Evolutionary conservation across 257 asterid genomes (phyloP).

Genomic region (Coffea canephora): DNA sequence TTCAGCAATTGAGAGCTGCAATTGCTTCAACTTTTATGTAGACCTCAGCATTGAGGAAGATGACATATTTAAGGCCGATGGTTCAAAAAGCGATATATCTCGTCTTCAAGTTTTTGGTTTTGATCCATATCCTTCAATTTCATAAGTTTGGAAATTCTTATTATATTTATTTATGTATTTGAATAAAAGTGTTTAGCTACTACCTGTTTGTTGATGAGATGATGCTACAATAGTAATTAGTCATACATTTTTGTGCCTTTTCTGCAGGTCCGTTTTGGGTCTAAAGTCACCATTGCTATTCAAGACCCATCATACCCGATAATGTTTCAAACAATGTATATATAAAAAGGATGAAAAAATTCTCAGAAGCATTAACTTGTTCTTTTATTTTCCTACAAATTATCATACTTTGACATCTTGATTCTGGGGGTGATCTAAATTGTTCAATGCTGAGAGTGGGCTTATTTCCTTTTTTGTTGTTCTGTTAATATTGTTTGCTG

Average conservation of each 20-base stretch:
- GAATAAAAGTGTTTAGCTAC: neutral
- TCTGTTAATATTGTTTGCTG: neutral
- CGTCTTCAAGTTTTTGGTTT: slow-evolving; percentile 71
- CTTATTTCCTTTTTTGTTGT: neutral
- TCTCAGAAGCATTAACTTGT: neutral
- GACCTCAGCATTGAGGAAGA: slow-evolving; percentile 80
- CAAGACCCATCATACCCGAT: slow-evolving; percentile 99
- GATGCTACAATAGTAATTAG: slow-evolving; percentile 6
- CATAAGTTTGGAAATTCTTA: neutral
- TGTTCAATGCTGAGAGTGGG: neutral
- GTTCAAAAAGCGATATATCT: slow-evolving; percentile 98
- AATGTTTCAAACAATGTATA: slow-evolving; percentile 6
- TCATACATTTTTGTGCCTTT: neutral
- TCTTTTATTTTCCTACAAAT: neutral
- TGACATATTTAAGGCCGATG: slow-evolving; percentile 95
- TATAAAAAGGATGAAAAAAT: neutral
- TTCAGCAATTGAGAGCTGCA: slow-evolving; percentile 81
- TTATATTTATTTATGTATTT: neutral
- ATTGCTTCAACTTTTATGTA: slow-evolving; percentile 77
- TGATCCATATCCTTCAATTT: neutral
- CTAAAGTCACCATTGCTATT: slow-evolving; percentile 89
- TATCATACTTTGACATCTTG: neutral
- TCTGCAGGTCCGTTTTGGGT: slow-evolving; percentile 86
- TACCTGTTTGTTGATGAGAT: neutral
- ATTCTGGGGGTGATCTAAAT: neutral